Evolutionary conservation across 768 basidiomycete species (phyloP).

Genomic region (Termitomyces sp.): DNA sequence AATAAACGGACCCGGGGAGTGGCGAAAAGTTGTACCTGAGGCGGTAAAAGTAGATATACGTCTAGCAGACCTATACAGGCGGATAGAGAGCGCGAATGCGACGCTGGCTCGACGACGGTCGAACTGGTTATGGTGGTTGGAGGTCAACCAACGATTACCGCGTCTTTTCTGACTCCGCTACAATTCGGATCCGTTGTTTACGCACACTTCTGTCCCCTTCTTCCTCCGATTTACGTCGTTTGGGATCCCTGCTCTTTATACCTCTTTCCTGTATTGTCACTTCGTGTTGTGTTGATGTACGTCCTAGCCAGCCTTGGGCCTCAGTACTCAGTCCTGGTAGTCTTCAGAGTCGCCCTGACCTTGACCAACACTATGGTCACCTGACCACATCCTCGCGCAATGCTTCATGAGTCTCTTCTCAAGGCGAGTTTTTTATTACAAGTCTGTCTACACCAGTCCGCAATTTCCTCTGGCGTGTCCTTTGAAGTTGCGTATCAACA

Average conservation of each 20-base stretch:
- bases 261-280: neutral
- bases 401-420: neutral
- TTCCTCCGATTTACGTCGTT: neutral
- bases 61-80: slow-evolving; percentile 21
- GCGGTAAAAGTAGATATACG: slow-evolving; percentile 15
- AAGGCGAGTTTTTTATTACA: neutral
- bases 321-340: no score
- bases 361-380: neutral
- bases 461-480: neutral
- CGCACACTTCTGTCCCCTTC: slow-evolving; percentile 9
- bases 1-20: slow-evolving; percentile 28
- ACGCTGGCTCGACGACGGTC: slow-evolving; percentile 25
- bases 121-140: slow-evolving; percentile 40
- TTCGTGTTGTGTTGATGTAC: neutral
- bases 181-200: slow-evolving; percentile 32
- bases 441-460: neutral
- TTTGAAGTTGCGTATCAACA: neutral
- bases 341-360: neutral
- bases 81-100: slow-evolving; percentile 24
- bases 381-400: neutral
- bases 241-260: neutral
- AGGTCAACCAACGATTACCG: slow-evolving; percentile 44
- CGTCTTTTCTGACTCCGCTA: slow-evolving; percentile 42
- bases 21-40: slow-evolving; percentile 20
- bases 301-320: neutral